Evolutionary conservation across 352 stramenopile species (phyloP).

Genomic region (Phytophthora colocasiae): DNA sequence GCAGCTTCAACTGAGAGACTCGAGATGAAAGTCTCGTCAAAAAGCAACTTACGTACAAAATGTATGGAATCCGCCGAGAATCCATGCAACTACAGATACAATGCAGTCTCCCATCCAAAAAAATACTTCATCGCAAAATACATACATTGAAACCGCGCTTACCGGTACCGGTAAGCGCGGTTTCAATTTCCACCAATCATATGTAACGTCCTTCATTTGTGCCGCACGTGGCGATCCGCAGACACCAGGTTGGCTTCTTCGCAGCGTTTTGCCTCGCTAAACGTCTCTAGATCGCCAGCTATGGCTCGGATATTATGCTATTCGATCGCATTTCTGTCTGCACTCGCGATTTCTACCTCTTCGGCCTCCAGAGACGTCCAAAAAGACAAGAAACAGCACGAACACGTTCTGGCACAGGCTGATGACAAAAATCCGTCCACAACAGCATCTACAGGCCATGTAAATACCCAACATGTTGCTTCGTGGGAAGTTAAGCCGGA

Average conservation of each 20-base stretch:
- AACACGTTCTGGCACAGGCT: neutral
- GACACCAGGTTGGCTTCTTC: conserved; percentile 2
- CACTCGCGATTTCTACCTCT: conserved; percentile 13
- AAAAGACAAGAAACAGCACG: conserved; percentile 21
- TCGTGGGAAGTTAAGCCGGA: conserved; percentile 37
- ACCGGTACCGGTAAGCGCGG: no score
- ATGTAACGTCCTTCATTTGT: neutral
- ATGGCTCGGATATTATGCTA: conserved; percentile 10
- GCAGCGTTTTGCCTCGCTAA: conserved; percentile 6
- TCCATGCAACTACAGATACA: no score
- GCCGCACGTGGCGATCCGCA: conserved; percentile 21
- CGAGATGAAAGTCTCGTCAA: no score
- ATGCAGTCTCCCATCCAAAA: no score
- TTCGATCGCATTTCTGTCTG: conserved; percentile 10
- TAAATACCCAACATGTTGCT: conserved; percentile 2
- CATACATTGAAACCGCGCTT: no score
- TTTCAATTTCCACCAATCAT: conserved; percentile 4
- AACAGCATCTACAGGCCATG: conserved; percentile 7
- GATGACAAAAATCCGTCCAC: conserved; percentile 6
- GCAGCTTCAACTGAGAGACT: no score
- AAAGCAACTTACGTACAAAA: no score
- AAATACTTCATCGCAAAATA: no score
- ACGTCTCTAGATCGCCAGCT: neutral
- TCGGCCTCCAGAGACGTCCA: neutral
- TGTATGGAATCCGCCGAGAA: no score